These are phyloP conservation scores for Hirschioporus abietinus DNA, from an alignment of 768 basidiomycete genomes.

Conservation along the genomic window DNA sequence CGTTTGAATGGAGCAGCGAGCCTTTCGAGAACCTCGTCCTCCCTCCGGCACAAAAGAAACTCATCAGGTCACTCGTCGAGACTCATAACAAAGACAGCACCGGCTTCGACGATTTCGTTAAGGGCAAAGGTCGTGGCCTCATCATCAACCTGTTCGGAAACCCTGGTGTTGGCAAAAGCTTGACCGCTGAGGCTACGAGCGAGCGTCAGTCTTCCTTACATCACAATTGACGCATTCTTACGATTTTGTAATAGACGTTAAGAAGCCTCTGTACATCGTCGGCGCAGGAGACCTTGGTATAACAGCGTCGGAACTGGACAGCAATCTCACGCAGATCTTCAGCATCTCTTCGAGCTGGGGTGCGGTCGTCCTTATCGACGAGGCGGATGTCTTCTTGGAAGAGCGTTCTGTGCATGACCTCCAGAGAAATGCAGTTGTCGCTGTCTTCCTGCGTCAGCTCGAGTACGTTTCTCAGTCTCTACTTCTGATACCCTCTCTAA, in stretches of 20 bases:
- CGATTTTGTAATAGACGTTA: constrained; percentile 9
- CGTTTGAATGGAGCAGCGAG: constrained; percentile 43
- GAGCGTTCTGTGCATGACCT: constrained; percentile 60
- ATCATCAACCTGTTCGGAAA: constrained; percentile 28
- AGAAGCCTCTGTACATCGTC: constrained; percentile 27
- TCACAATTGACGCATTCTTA: background rate
- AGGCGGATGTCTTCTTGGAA: constrained; percentile 69
- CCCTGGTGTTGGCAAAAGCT: constrained; percentile 29
- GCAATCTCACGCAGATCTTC: constrained; percentile 24
- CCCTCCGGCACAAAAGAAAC: constrained; percentile 22
- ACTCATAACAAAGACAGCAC: constrained; percentile 19
- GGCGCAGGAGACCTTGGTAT: constrained; percentile 31
- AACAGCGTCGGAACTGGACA: constrained; percentile 25
- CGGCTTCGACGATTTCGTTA: constrained; percentile 28
- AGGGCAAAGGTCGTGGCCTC: constrained; percentile 31
- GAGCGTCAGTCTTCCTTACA: constrained; percentile 22
- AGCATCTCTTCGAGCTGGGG: constrained; percentile 29
- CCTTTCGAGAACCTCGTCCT: constrained; percentile 29
- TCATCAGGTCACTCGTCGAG: constrained; percentile 26
- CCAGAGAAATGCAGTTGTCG: constrained; percentile 67
- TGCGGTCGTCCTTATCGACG: constrained; percentile 31
- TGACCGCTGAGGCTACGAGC: constrained; percentile 31
- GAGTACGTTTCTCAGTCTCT: constrained; percentile 21
- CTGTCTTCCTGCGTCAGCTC: constrained; percentile 43
- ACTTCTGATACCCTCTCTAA: background rate